Base-by-base conservation (phyloP, 2,329 filamentous ascomycete species). In the Aspergillus awamori region DNA sequence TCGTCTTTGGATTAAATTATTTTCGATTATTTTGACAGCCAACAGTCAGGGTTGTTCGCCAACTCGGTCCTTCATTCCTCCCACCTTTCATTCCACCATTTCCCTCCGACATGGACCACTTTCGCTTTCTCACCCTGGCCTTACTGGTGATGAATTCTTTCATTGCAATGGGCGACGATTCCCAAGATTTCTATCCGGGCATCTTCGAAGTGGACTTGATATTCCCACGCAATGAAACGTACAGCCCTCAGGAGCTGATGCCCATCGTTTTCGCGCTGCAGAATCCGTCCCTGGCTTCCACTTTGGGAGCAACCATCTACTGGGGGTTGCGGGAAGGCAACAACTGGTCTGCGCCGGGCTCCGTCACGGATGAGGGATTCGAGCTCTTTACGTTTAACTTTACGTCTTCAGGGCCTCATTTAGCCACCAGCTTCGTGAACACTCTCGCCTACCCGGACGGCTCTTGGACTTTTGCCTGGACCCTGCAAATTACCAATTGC, bases 211-310 rank as follows among this genome's bases (percentile, higher is more conserved):
- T 62, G 8, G 51, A 56, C 45, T 41, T 64, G 36, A 43, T 64
- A 30, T 65, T 45, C n/a, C 63, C 61, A 10, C 58, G 61, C 53
- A 57, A 59, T 6, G 59, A 53, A 30, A 65, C 26, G 22, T 63
- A 47, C 53, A 15, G 13, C 0, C 53, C 58, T 10, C 30, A 48
- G n/a, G 7, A 48, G 15, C n/a, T 65, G 54, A 55, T 48, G 36
- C 61, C 63, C 13, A 55, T 65, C n/a, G 55, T 65, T 1, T 63
- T 65, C 8, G 63, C 55, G 26, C 51, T 65, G 49, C 63, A 63
- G 36, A 61, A 63, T 43, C 56, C 58, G 20, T 15, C 39, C 24
- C 39, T 61, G 24, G 15, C 22, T 41, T 10, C 8, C 10, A 7
- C 8, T 8, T n/a, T 39, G 36, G 52, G 0, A 5, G 36, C 36